Evolutionary conservation across 495 filamentous ascomycete genomes (phyloP), one percentile per base, ranked within the genome.

Genomic region (Penicillium angulare): DNA sequence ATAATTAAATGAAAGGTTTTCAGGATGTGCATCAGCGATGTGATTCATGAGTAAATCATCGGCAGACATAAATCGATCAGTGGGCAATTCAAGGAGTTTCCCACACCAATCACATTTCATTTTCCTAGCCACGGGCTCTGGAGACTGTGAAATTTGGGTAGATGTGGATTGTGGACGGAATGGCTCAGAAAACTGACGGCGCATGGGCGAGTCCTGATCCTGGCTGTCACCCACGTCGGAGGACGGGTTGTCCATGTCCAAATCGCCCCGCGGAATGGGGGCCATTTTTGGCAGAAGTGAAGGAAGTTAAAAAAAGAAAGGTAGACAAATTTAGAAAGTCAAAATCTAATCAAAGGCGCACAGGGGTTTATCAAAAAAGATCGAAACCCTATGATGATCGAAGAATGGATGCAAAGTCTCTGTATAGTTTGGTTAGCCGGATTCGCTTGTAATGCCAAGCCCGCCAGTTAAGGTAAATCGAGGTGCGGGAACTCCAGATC

Each of bases 401-500:
- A 38, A 53, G 18, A 49, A 38, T 44, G 39, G 58, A 12, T 12
- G 22, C 16, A 22, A 29, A 26, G 43, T 34, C 12, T 23, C 43
- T 46, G 43, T 58, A 67, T 66, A 65, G 66, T 57, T 52, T 39
- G 41, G 64, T 71, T 57, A 71, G 65, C 61, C 52, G 55, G 63
- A 60, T 68, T 75, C 67, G 72, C 65, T 71, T 73, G 68, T 51
- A 45, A 58, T 60, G 72, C 72, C 72, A 75, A 75, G 71, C 66
- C 65, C 36, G 56, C 55, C 4, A 26, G 61, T 58, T 55, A 73
- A n/a, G n/a, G 63, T 62, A 64, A 63, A 64, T 53, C 53, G 65
- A 58, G 60, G 63, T 61, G 47, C 53, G 45, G 41, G 43, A 44
- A 56, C 27, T 53, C 21, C 35, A 44, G 47, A 27, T 18, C 50